Percentiles rank a stretch among this genome's conserved stretches.
These are phyloP conservation scores for Dovyalis caffra DNA, from an alignment of 345 rosid genomes.

Conservation along the genomic window DNA sequence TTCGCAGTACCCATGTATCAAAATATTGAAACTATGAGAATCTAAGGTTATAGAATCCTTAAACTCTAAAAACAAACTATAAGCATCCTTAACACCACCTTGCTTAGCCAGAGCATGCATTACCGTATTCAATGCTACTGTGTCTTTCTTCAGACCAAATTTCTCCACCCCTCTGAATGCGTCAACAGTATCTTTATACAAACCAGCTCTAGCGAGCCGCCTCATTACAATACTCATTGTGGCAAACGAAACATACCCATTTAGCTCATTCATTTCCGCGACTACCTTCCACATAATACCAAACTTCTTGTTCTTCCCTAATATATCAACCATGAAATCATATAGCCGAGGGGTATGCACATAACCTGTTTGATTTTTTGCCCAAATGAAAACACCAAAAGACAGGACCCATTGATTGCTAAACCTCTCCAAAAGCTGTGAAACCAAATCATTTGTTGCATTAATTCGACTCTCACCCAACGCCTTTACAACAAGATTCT, in stretches of 20 bases:
- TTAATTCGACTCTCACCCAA: slow-evolving; percentile 37
- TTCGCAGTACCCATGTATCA: slow-evolving; percentile 81
- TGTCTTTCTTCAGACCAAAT: slow-evolving; percentile 48
- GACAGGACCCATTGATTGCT: slow-evolving; percentile 61
- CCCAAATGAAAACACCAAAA: slow-evolving; percentile 74
- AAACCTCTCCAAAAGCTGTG: slow-evolving; percentile 59
- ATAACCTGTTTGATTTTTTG: slow-evolving; percentile 65
- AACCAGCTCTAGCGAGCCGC: slow-evolving; percentile 61
- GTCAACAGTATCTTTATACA: slow-evolving; percentile 52
- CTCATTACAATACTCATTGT: slow-evolving; percentile 69
- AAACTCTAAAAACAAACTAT: slow-evolving; percentile 40
- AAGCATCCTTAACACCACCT: slow-evolving; percentile 65
- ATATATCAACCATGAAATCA: slow-evolving; percentile 59
- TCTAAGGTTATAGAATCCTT: slow-evolving; percentile 39
- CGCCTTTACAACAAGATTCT: slow-evolving; percentile 37
- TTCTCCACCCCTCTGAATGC: slow-evolving; percentile 54
- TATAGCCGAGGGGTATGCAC: slow-evolving; percentile 44
- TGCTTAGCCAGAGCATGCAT: slow-evolving; percentile 82
- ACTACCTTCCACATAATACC: slow-evolving; percentile 63
- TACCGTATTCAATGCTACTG: slow-evolving; percentile 47
- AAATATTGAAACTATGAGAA: slow-evolving; percentile 47
- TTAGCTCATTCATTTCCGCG: slow-evolving; percentile 48
- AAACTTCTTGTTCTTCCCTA: slow-evolving; percentile 60
- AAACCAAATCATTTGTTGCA: slow-evolving; percentile 41
- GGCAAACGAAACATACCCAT: slow-evolving; percentile 47